Evolutionary conservation across 2,329 filamentous ascomycete genomes (phyloP), one percentile per base, ranked within the genome.

Genomic region (Fusarium hostae): DNA sequence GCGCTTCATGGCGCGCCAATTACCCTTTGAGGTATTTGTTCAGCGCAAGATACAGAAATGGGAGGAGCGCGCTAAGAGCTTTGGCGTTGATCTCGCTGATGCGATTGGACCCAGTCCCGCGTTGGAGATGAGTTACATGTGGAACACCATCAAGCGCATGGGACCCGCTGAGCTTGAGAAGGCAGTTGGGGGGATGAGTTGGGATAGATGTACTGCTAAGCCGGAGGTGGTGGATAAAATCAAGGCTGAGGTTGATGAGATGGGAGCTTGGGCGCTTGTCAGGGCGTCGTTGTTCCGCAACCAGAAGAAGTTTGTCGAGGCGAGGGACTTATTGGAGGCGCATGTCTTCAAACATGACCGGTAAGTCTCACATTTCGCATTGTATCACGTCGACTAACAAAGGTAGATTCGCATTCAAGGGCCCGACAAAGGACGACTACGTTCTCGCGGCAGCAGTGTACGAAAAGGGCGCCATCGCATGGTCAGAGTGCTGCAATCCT

Each of bases 81-180:
- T 90, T 80, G 85, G 87, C 4, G 82, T 94, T 35, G 88, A 91
- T 51, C 84, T 98, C 6, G 87, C 92, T 3, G 95, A 98, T 74
- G 94, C 92, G 0, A 86, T 97, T 12, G 94, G 94, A 0, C 86
- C 93, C 6, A 92, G 91, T 66, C 96, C 96, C 0, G 85, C 94
- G 1, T 89, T 94, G 76, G 96, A 98, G 83, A 97, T 98, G 92
- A 91, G 92, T 16, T 97, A 95, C 79, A 90, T 98, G 75, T 98
- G 95, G 95, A 95, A 94, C 77, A 95, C 95, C 1, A 90, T 89
- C 75, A 95, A 93, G 81, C 90, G 94, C 59, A 97, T 97, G 93
- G 84, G 87, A 4, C 75, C 82, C 2, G 82, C 83, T 0, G 88
- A 95, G 66, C 84, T 97, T 18, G 84, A 91, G 51, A 82, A 85